Evolutionary conservation across 208 protist genomes (phyloP).

Genomic region (Crithidia sp.): DNA sequence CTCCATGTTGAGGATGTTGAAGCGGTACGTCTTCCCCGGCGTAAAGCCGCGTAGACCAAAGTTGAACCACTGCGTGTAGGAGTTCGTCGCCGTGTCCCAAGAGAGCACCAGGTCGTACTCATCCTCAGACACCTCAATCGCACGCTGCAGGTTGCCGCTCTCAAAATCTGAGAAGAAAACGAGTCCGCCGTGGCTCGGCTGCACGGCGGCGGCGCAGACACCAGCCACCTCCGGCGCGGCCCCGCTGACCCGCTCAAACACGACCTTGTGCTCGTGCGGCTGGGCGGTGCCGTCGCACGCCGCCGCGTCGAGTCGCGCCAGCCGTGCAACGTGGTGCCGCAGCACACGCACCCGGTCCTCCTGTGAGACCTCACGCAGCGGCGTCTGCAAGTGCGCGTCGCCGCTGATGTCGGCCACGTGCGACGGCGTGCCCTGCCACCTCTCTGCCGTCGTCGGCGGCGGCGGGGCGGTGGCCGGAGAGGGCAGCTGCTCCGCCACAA

Average conservation of each 20-base stretch:
- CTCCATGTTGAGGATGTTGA: slow-evolving; percentile 98
- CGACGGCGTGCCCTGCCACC: slow-evolving; percentile 20
- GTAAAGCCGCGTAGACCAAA: slow-evolving; percentile 83
- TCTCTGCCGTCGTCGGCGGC: slow-evolving; percentile 30
- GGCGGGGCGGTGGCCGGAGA: slow-evolving; percentile 52
- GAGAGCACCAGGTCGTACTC: slow-evolving; percentile 96
- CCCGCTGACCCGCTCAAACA: slow-evolving; percentile 28
- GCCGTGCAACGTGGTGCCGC: slow-evolving; percentile 64
- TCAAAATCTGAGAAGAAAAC: slow-evolving; percentile 94
- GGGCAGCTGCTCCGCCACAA: slow-evolving; percentile 37
- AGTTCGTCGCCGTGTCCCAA: slow-evolving; percentile 94
- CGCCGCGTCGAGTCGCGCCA: slow-evolving; percentile 35
- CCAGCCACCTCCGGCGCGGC: not conserved
- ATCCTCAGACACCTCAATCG: slow-evolving; percentile 73
- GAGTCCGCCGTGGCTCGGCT: slow-evolving; percentile 38
- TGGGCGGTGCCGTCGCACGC: slow-evolving; percentile 48
- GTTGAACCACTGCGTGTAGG: slow-evolving; percentile 98
- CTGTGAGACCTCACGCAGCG: slow-evolving; percentile 41
- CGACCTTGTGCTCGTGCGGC: slow-evolving; percentile 31
- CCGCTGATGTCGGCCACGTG: slow-evolving; percentile 2
- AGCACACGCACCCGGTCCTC: slow-evolving; percentile 51
- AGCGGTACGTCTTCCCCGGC: slow-evolving; percentile 84
- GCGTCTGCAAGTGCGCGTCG: slow-evolving; percentile 25
- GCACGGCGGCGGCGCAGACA: not conserved
- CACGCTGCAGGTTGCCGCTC: slow-evolving; percentile 94